phyloP scores from a whole-genome alignment of 345 rosid species.

The Eucalyptus curtisii region DNA sequence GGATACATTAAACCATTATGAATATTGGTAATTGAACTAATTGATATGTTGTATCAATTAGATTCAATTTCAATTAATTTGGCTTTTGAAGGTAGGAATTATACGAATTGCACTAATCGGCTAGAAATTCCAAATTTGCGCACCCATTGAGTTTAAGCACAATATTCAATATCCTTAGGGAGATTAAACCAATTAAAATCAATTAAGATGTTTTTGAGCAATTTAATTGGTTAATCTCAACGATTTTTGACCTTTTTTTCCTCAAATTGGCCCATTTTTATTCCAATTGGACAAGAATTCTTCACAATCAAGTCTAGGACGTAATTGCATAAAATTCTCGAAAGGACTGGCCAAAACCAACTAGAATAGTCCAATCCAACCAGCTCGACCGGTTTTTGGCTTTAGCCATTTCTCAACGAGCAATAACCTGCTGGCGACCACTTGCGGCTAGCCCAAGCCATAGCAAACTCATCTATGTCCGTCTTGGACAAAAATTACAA shows the following conservation, averaged over 20 bases:
- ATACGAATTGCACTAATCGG: background rate
- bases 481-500: too few relatives aligned
- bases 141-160: background rate
- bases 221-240: background rate
- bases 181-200: background rate
- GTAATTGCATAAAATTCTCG: background rate
- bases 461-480: accelerated
- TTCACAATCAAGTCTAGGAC: background rate
- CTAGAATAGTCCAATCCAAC: background rate
- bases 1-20: background rate
- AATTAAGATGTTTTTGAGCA: background rate
- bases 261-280: background rate
- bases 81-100: background rate
- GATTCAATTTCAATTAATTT: background rate
- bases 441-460: accelerated
- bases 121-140: background rate
- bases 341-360: background rate
- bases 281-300: too few relatives aligned
- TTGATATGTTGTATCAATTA: background rate
- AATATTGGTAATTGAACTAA: background rate
- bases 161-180: background rate
- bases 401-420: too few relatives aligned
- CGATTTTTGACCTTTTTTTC: background rate
- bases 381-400: background rate
- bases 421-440: accelerated